These are phyloP conservation scores for Xylariales sp. DNA, from an alignment of 2,329 filamentous ascomycete species.

Conservation along the genomic window DNA sequence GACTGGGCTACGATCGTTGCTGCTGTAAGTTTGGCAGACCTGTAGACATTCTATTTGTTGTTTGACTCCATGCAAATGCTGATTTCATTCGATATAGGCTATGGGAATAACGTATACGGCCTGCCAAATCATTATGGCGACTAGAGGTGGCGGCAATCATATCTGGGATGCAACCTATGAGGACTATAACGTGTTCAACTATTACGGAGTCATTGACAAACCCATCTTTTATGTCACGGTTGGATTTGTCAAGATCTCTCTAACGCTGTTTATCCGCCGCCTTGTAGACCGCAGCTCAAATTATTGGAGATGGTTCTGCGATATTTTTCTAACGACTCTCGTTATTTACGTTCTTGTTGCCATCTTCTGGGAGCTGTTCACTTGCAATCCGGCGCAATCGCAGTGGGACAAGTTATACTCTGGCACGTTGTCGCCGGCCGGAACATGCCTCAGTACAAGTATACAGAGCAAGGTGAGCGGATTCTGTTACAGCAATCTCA, in stretches of 20 bases:
- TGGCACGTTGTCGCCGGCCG: slow-evolving; percentile 16
- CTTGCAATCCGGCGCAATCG: slow-evolving; percentile 21
- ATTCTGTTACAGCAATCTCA: too few relatives aligned
- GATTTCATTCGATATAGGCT: slow-evolving; percentile 2
- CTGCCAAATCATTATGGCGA: slow-evolving; percentile 21
- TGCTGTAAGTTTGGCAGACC: slow-evolving; percentile 17
- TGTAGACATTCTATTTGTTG: too few relatives aligned
- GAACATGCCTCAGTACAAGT: slow-evolving; percentile 17
- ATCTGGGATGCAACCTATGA: slow-evolving; percentile 29
- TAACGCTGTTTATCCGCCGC: slow-evolving; percentile 31
- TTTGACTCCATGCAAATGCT: neutral
- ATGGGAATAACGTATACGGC: slow-evolving; percentile 23
- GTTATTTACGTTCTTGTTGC: slow-evolving; percentile 24
- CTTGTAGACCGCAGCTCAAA: slow-evolving; percentile 25
- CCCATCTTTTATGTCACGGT: slow-evolving; percentile 25
- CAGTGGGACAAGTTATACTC: slow-evolving; percentile 23
- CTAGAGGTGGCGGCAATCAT: slow-evolving; percentile 20
- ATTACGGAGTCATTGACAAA: slow-evolving; percentile 18
- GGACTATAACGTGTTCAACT: slow-evolving; percentile 23
- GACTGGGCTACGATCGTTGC: slow-evolving; percentile 29
- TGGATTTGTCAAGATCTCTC: slow-evolving; percentile 32
- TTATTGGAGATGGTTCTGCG: slow-evolving; percentile 25
- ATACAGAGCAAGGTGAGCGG: slow-evolving; percentile 16
- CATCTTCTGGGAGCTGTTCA: slow-evolving; percentile 26
- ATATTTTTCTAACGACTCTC: slow-evolving; percentile 26